phyloP scores from a whole-genome alignment of 495 filamentous ascomycete species.

The Daldinia bambusicola region DNA sequence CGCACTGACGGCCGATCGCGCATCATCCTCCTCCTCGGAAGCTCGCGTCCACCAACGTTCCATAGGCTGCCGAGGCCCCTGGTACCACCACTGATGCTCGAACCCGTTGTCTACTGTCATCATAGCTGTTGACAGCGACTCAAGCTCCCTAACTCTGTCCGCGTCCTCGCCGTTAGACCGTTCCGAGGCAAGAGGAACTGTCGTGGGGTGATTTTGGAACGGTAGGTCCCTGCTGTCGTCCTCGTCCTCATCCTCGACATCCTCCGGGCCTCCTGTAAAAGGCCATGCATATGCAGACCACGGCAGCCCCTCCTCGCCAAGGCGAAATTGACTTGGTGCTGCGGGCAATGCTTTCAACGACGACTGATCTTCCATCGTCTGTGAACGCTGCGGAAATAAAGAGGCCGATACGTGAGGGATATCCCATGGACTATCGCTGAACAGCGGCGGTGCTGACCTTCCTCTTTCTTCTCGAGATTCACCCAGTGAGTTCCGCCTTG shows the following conservation, averaged over 20 bases:
- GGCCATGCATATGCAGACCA: slow-evolving; percentile 57
- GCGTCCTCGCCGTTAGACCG: slow-evolving; percentile 33
- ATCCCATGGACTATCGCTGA: slow-evolving; percentile 58
- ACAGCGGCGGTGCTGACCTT: slow-evolving; percentile 57
- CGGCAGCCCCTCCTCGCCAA: slow-evolving; percentile 57
- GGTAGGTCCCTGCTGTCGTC: slow-evolving; percentile 6
- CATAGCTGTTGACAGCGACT: slow-evolving; percentile 62
- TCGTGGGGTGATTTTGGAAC: slow-evolving; percentile 36
- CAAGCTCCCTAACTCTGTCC: slow-evolving; percentile 55
- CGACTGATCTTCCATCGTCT: slow-evolving; percentile 23
- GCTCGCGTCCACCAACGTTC: slow-evolving; percentile 28
- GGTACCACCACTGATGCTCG: slow-evolving; percentile 63
- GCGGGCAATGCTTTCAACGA: slow-evolving; percentile 54
- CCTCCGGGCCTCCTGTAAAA: neutral
- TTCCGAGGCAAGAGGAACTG: slow-evolving; percentile 30
- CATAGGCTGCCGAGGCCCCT: slow-evolving; percentile 48
- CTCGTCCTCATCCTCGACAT: slow-evolving; percentile 18
- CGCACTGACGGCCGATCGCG: slow-evolving; percentile 22
- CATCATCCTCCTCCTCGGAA: slow-evolving; percentile 26
- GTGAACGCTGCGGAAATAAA: slow-evolving; percentile 24
- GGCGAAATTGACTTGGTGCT: slow-evolving; percentile 53
- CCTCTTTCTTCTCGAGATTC: slow-evolving; percentile 50
- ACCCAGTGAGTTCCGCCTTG: slow-evolving; percentile 44
- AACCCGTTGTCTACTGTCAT: slow-evolving; percentile 66
- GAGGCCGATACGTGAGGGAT: slow-evolving; percentile 40